Evolutionary conservation across 1,284 basidiomycete species (phyloP), one percentile per base, ranked within the genome.

Genomic region (Cystobasidium pallidum): DNA sequence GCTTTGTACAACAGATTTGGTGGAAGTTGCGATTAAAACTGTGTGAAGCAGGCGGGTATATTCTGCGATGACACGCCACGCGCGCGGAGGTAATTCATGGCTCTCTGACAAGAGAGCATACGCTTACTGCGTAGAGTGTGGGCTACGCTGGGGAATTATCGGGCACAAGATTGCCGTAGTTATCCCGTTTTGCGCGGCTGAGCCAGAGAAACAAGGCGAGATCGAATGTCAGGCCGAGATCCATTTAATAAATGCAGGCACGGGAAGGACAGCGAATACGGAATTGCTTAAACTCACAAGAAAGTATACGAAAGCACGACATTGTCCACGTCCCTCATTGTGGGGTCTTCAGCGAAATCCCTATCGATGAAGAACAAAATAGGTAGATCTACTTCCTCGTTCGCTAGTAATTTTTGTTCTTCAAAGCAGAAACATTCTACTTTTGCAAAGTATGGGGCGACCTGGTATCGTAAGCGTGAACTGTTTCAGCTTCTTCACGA

Each of bases 371-470:
- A 99, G 85, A 99, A 99, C 75, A 99, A 87, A 32, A 99, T 86
- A 19, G 96, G 96, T 86, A 99, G 91, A 82, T 99, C 96, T 21
- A 99, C 92, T 81, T 98, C 94, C 82, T 99, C 96, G 26, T 91
- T 90, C 0, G 95, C 94, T 26, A 97, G 84, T 21, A 99, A 86
- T 78, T 90, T 91, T 82, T 99, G 96, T 81, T 99, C 96, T 81
- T 99, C 96, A 78, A 99, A 99, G 82, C 96, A 99, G 84, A 99
- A 99, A 78, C 96, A 99, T 82, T 99, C 96, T 8, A 99, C 94
- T 83, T 99, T 99, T 71, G 94, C 92, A 80, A 99, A 99, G 82
- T 98, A 99, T 0, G 95, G 94, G 6, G 96, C 96, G 77, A 98
- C 88, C 92, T 97, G 13, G 15, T 8, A 15, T 41, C 39, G 15